These are phyloP conservation scores for Hydnum rufescens DNA, from an alignment of 768 basidiomycete species.

Conservation along the genomic window DNA sequence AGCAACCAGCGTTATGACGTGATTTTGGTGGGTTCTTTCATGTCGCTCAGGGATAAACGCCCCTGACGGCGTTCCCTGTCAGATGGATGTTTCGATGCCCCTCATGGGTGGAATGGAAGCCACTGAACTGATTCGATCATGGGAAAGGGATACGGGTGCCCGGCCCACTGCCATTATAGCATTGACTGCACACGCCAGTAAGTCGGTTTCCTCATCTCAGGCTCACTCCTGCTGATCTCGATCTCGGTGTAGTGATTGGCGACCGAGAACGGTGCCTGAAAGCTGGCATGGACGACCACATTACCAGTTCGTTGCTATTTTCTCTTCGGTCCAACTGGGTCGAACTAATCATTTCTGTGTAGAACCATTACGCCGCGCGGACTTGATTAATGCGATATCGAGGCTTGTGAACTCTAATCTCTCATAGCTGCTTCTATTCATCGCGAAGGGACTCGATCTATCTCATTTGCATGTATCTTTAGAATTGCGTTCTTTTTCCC, in stretches of 20 bases:
- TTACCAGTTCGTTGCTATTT: constrained; percentile 38
- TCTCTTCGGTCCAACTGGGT: neutral
- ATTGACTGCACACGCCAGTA: constrained; percentile 90
- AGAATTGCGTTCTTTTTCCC: no score
- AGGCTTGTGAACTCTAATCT: constrained; percentile 28
- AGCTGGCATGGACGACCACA: constrained; percentile 65
- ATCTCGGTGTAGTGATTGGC: constrained; percentile 51
- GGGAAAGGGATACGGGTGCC: constrained; percentile 53
- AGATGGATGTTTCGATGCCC: constrained; percentile 99
- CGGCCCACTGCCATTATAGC: constrained; percentile 82
- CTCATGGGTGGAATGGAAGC: constrained; percentile 99
- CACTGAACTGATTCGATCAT: constrained; percentile 74
- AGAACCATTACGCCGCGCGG: constrained; percentile 65
- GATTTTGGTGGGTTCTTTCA: constrained; percentile 46
- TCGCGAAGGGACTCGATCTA: no score
- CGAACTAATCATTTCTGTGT: constrained; percentile 4
- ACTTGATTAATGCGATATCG: constrained; percentile 64
- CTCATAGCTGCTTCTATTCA: no score
- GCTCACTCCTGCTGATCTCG: neutral
- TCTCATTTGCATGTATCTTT: no score
- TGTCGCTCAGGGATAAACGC: neutral
- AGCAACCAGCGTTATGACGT: constrained; percentile 70
- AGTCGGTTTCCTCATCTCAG: constrained; percentile 22
- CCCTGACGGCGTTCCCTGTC: constrained; percentile 4
- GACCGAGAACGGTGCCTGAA: constrained; percentile 56